Percentiles rank a stretch among this genome's conserved stretches.
phyloP scores from a whole-genome alignment of 2,329 filamentous ascomycete genomes.

The Pseudocercospora fijiensis region DNA sequence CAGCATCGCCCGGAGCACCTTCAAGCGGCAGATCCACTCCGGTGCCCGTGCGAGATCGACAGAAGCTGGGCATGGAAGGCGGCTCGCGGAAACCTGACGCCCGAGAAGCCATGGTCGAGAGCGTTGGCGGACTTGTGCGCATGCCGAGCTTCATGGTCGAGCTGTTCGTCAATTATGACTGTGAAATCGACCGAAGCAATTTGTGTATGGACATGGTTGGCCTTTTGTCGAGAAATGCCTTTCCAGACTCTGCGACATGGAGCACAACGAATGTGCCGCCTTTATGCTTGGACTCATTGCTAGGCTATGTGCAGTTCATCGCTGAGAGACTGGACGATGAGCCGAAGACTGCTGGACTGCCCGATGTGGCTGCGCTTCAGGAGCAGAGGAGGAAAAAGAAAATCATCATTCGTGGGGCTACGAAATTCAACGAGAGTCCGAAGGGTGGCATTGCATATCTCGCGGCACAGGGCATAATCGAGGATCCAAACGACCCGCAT shows the following conservation, averaged over 20 bases:
- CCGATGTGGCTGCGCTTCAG: conserved; percentile 63
- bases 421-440: conserved; percentile 93
- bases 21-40: conserved; percentile 84
- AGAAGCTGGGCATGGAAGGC: conserved; percentile 88
- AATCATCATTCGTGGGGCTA: conserved; percentile 80
- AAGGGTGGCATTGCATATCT: conserved; percentile 86
- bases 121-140: conserved; percentile 82
- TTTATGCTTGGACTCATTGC: conserved; percentile 84
- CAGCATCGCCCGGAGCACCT: conserved; percentile 47
- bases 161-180: conserved; percentile 97
- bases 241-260: conserved; percentile 97
- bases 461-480: conserved; percentile 80
- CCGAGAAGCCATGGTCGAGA: conserved; percentile 97
- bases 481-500: conserved; percentile 69
- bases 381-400: conserved; percentile 78
- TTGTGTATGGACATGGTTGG: conserved; percentile 95
- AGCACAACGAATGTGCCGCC: conserved; percentile 98
- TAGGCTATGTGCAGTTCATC: conserved; percentile 89
- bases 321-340: conserved; percentile 78
- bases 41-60: conserved; percentile 85
- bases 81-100: conserved; percentile 90
- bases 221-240: conserved; percentile 85
- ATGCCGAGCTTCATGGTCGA: conserved; percentile 95
- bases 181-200: conserved; percentile 85
- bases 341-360: conserved; percentile 63